Percentiles rank a stretch among this genome's conserved stretches.
Evolutionary conservation across 129 eudicot species (phyloP).

Genomic region (Solidago caesia): DNA sequence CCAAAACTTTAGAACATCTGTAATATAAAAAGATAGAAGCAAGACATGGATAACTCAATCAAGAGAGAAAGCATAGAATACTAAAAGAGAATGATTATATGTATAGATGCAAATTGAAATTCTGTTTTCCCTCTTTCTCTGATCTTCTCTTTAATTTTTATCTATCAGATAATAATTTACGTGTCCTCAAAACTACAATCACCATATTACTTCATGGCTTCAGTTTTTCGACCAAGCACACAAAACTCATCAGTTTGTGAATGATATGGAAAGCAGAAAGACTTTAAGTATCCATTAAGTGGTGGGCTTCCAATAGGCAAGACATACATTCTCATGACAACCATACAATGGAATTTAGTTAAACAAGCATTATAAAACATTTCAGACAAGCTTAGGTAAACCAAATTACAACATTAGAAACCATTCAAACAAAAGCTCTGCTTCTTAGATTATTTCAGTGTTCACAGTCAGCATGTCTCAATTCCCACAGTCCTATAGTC

Average conservation of each 20-base stretch:
- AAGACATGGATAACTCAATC: conserved; percentile 2
- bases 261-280: not conserved
- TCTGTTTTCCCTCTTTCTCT: not conserved
- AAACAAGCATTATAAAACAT: too few species aligned
- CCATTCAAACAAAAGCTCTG: too few species aligned
- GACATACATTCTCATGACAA: not conserved
- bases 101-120: conserved; percentile 13
- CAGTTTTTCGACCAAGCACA: conserved; percentile 10
- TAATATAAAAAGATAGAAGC: not conserved
- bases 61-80: conserved; percentile 10
- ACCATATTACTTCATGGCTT: not conserved
- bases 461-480: too few species aligned
- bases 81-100: not conserved
- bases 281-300: not conserved
- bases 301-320: not conserved
- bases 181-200: not conserved
- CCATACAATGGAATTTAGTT: not conserved
- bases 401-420: too few species aligned
- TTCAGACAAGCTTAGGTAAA: too few species aligned
- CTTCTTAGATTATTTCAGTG: too few species aligned
- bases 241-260: conserved; percentile 5
- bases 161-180: not conserved
- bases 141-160: not conserved
- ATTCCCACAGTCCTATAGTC: too few species aligned
- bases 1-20: conserved; percentile 17